phyloP scores from a whole-genome alignment of 768 basidiomycete species.

The Fomitopsis pulvina region DNA sequence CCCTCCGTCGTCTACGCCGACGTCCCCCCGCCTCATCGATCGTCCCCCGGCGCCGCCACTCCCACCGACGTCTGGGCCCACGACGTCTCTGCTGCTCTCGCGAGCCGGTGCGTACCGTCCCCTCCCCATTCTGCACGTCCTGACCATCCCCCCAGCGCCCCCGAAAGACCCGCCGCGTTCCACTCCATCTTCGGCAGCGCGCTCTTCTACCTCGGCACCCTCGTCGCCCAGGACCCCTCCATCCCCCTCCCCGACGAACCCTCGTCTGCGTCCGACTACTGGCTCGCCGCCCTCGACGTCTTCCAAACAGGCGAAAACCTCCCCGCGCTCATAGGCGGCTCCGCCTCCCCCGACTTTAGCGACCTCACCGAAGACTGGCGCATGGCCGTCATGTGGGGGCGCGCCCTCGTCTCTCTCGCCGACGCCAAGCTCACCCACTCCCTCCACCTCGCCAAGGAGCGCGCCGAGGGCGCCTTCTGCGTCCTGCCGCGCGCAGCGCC shows the following conservation, averaged over 20 bases:
- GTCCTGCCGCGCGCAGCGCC: conserved; percentile 11
- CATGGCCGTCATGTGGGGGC: conserved; percentile 62
- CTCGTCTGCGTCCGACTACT: conserved; percentile 43
- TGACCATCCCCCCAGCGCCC: conserved; percentile 13
- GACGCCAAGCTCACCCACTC: conserved; percentile 32
- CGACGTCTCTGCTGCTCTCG: neutral
- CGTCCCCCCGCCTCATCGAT: conserved; percentile 5
- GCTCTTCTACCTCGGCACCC: conserved; percentile 57
- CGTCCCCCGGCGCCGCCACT: conserved; percentile 17
- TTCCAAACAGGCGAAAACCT: conserved; percentile 64
- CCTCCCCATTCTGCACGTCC: neutral
- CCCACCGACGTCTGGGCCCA: conserved; percentile 17
- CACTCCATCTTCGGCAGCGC: conserved; percentile 59
- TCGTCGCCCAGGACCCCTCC: conserved; percentile 45
- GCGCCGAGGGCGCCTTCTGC: conserved; percentile 7
- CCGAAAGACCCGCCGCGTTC: conserved; percentile 57
- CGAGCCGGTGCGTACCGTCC: conserved; percentile 6
- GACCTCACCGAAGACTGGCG: conserved; percentile 53
- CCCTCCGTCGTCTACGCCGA: conserved; percentile 44
- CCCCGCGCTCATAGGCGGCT: conserved; percentile 31
- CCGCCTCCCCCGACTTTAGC: conserved; percentile 1
- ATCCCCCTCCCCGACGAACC: conserved; percentile 53
- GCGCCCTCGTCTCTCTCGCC: conserved; percentile 54
- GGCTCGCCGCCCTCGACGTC: conserved; percentile 64
- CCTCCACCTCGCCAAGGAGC: conserved; percentile 11